Percentiles rank a stretch among this genome's conserved stretches.
Evolutionary conservation across 805 yeast genomes (phyloP).

Genomic region (Candida peoriensis): DNA sequence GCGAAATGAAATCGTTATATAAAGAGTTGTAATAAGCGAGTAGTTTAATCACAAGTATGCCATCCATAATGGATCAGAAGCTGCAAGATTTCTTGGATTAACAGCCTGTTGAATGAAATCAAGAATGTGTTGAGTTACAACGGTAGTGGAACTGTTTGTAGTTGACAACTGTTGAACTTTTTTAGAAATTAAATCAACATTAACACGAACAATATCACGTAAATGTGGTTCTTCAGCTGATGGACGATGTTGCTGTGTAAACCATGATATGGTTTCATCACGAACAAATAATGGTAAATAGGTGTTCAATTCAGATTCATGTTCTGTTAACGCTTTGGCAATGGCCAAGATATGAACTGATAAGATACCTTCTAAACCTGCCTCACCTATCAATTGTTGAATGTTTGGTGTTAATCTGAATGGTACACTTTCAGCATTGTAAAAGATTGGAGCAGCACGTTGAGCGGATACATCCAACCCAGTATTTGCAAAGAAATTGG

Average conservation of each 20-base stretch:
- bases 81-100: conserved; percentile 87
- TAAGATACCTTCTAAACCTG: conserved; percentile 88
- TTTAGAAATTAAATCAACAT: conserved; percentile 80
- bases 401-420: conserved; percentile 95
- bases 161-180: conserved; percentile 77
- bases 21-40: no score
- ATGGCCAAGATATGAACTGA: conserved; percentile 80
- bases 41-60: conserved; percentile 69
- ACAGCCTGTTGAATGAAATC: conserved; percentile 93
- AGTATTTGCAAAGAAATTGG: conserved; percentile 31
- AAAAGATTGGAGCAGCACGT: conserved; percentile 66
- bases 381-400: conserved; percentile 89
- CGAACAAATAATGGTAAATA: conserved; percentile 91
- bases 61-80: conserved; percentile 92
- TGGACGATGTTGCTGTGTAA: conserved; percentile 78
- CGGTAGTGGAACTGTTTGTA: conserved; percentile 43
- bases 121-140: conserved; percentile 82
- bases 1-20: no score
- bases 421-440: conserved; percentile 90
- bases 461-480: conserved; percentile 29
- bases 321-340: conserved; percentile 84
- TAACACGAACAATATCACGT: conserved; percentile 79
- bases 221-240: conserved; percentile 79
- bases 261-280: conserved; percentile 95
- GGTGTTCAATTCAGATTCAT: conserved; percentile 88